These are phyloP conservation scores for Eutrema heterophyllum DNA, from an alignment of 345 rosid genomes.

Conservation along the genomic window DNA sequence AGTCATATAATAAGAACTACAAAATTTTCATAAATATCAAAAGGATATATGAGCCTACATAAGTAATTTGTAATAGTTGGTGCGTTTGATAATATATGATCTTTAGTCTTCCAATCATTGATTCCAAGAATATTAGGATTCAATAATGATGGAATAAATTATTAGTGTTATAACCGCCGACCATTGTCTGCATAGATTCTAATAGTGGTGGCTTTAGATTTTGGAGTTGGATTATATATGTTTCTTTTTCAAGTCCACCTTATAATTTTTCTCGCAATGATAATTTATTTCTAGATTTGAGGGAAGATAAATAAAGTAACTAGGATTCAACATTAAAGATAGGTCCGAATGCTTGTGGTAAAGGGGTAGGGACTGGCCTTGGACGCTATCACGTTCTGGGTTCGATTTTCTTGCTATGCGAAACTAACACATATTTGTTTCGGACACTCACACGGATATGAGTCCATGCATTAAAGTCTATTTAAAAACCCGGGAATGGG, in stretches of 20 bases:
- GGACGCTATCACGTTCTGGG: too few species aligned
- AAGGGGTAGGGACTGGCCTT: too few species aligned
- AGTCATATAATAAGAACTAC: not conserved
- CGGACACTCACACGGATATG: too few species aligned
- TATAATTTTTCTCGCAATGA: not conserved
- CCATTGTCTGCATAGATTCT: slow-evolving; percentile 23
- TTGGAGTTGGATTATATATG: not conserved
- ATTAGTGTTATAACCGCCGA: slow-evolving; percentile 21
- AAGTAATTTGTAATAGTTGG: slow-evolving; percentile 2
- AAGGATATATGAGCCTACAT: not conserved
- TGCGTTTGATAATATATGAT: slow-evolving; percentile 3
- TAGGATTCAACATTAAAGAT: not conserved
- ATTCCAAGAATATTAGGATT: not conserved
- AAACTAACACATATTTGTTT: too few species aligned
- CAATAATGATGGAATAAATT: slow-evolving; percentile 4
- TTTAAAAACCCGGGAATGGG: too few species aligned
- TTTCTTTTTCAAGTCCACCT: not conserved
- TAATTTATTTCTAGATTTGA: not conserved
- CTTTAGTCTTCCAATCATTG: slow-evolving; percentile 11
- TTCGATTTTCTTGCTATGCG: too few species aligned
- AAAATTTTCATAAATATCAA: not conserved
- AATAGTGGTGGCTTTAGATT: slow-evolving; percentile 6
- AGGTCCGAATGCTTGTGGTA: too few species aligned
- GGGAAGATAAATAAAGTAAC: not conserved
- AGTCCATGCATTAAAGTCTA: too few species aligned